phyloP scores from a whole-genome alignment of 2,329 filamentous ascomycete genomes.

The Magnaporthiopsis incrustans region DNA sequence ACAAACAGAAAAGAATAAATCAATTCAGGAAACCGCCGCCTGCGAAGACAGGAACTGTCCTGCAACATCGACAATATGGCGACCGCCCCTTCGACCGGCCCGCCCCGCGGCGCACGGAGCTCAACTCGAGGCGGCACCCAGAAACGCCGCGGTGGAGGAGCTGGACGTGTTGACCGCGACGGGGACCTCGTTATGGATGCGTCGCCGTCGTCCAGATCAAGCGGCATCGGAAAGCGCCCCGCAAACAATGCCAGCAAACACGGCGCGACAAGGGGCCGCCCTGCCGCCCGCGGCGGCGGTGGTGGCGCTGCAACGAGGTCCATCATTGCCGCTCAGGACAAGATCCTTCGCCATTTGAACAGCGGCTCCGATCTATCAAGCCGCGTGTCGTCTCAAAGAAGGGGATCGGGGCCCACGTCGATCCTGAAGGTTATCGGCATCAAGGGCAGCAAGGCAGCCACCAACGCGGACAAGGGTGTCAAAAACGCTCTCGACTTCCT shows the following conservation, averaged over 20 bases:
- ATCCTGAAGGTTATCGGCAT: slow-evolving; percentile 51
- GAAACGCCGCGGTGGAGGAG: slow-evolving; percentile 35
- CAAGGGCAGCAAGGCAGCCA: slow-evolving; percentile 59
- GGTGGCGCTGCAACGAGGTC: not conserved
- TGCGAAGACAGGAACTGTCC: not conserved
- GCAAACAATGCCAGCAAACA: slow-evolving; percentile 2
- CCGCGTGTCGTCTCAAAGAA: slow-evolving; percentile 15
- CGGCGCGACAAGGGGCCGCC: not conserved
- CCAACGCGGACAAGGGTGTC: slow-evolving; percentile 59
- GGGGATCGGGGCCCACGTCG: slow-evolving; percentile 22
- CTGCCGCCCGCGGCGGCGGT: not conserved
- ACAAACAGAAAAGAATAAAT: not conserved
- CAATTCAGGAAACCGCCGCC: not conserved
- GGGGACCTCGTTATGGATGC: slow-evolving; percentile 54
- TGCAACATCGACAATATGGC: not conserved
- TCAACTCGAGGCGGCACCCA: slow-evolving; percentile 34
- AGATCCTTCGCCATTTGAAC: slow-evolving; percentile 22
- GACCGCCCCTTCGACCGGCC: slow-evolving; percentile 21
- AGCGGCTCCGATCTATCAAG: slow-evolving; percentile 18
- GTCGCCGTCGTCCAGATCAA: slow-evolving; percentile 13
- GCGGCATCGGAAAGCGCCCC: slow-evolving; percentile 9
- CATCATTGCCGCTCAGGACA: slow-evolving; percentile 11
- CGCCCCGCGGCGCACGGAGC: slow-evolving; percentile 15
- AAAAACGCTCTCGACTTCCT: slow-evolving; percentile 59
- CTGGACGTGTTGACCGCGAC: slow-evolving; percentile 40